Conservation (phyloP, 176 grass and related monocot genomes). For the Olyra latifolia region DNA sequence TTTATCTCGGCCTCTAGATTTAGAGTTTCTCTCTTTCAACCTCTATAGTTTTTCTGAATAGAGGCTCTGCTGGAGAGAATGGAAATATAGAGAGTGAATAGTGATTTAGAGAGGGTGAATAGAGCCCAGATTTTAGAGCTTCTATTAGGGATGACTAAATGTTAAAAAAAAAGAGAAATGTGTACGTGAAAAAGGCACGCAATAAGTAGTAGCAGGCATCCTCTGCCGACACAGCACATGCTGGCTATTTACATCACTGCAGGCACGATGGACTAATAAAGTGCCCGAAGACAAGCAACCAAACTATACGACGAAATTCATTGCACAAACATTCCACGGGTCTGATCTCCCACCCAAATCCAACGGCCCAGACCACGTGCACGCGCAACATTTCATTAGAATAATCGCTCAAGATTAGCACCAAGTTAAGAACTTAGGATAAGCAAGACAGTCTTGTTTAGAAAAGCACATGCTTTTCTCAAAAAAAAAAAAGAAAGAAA, state of each 20-base stretch:
- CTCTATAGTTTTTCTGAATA: too few species aligned
- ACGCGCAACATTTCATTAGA: neutral
- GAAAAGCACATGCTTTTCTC: neutral
- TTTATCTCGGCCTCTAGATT: too few species aligned
- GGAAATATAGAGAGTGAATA: too few species aligned
- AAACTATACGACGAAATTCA: too few species aligned
- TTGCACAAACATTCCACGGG: neutral
- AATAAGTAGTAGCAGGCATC: neutral
- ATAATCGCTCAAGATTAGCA: neutral
- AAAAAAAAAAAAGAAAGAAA: neutral
- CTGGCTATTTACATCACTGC: neutral
- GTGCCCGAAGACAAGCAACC: neutral
- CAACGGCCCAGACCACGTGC: neutral
- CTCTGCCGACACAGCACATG: conserved; percentile 31
- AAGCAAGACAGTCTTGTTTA: neutral
- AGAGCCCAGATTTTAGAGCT: too few species aligned
- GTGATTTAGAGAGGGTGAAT: too few species aligned
- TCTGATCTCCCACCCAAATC: neutral
- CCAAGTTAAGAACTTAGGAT: too few species aligned
- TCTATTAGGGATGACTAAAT: too few species aligned
- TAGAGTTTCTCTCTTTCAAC: too few species aligned
- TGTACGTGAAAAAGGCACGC: neutral
- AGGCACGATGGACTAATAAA: neutral
- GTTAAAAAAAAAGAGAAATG: neutral
- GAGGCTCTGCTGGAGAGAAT: too few species aligned